Base-by-base conservation (phyloP, 2,329 filamentous ascomycete genomes). In the Pseudogymnoascus sp. region DNA sequence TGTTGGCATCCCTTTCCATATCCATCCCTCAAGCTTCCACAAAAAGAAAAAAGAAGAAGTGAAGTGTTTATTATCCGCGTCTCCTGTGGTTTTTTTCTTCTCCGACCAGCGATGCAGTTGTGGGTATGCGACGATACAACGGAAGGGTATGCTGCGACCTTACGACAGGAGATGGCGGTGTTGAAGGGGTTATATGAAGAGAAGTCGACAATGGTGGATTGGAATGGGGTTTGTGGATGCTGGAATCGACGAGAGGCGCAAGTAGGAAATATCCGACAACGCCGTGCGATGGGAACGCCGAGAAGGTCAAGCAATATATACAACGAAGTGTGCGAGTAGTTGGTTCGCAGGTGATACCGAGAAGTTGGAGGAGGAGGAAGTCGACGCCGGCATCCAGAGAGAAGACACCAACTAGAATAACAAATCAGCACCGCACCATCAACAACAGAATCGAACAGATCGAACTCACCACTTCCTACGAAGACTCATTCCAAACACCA, bases 401-500 rank as follows among this genome's bases (percentile, higher is more conserved):
- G n/a, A n/a, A n/a, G n/a, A n/a, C n/a, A n/a, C n/a, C n/a, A 31
- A 53, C 47, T 53, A 14, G 23, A 14, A 53, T 4, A 53, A 31
- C 47, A 53, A 53, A n/a, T 53, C 47, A 53, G 47, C 44, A 28
- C 8, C 2, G 21, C 23, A 2, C 44, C 44, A 50, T 2, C 47
- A 16, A 16, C 47, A 16, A 31, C 7, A 16, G 12, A 31, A 16
- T 7, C 2, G 14, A 31, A 31, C 28, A 11, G 31, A 31, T 16
- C 7, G 1, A 31, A 53, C 23, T 53, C 47, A 53, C 47, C 47
- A 53, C 2, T 7, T 4, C 23, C 31, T 14, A 53, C 14, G 6
- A 31, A 53, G 38, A 11, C 1, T 66, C 59, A 23, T 76, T 73
- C 83, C 83, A 86, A 67, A 86, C 82, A 14, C 78, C 77, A n/a